Evolutionary conservation across 352 stramenopile genomes (phyloP), one percentile per base, ranked within the genome.

Genomic region (Thalassiosira sp.): DNA sequence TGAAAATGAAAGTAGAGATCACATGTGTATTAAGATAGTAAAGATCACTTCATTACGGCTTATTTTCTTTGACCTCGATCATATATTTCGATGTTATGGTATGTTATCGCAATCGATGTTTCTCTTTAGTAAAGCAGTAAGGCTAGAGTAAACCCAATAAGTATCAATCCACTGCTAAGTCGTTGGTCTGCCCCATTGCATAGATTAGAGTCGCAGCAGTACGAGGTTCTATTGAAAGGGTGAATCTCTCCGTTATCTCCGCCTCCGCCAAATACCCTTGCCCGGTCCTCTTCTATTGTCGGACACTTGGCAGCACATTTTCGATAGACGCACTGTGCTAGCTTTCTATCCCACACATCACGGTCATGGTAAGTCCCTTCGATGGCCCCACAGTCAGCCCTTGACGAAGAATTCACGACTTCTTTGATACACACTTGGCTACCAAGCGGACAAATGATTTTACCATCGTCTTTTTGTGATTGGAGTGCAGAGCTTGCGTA

Each of bases 311-410:
- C 27, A 7, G 40, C 45, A 58, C 72, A 81, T 51, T 81, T 81
- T 52, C 72, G 35, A 43, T 72, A 81, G 2, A 81, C 51, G 16
- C 72, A 81, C 46, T 81, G 72, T 46, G 52, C 65, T 10, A 81
- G 33, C 33, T 66, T 68, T n/a, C 20, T 51, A 28, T 81, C 72
- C 72, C 72, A 81, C 3, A 76, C 64, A 58, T 81, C 72, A 31
- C 71, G 45, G 5, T 62, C 71, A 69, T 54, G 67, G 46, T 72
- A 58, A 20, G 35, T 72, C n/a, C 37, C 53, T 52, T 28, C 45
- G 18, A 74, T 35, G 13, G 37, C 53, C 10, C 72, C 72, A 69
- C 72, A 81, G 46, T 81, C 62, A 15, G 52, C 8, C 35, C 72
- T 42, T 0, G 40, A 53, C 33, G 62, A 65, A 3, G 72, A 46